Conservation (phyloP, 176 grass and related monocot genomes). For the Alopecurus myosuroides region DNA sequence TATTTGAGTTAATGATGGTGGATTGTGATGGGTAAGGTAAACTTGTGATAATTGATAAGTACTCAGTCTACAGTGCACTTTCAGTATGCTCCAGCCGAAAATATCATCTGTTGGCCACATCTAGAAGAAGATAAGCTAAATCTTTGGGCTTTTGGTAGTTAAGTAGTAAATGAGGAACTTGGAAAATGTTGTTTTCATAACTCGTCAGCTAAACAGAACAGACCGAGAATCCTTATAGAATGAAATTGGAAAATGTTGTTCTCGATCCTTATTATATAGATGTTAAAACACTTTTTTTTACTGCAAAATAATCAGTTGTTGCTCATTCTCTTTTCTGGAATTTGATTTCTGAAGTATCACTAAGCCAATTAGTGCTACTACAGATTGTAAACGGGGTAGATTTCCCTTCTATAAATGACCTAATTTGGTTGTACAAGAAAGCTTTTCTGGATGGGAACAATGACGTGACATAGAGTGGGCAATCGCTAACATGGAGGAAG, state of each 20-base stretch:
- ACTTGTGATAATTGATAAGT: background rate
- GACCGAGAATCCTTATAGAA: too few relatives aligned
- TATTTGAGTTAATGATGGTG: background rate
- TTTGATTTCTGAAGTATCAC: constrained; percentile 42
- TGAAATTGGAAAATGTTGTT: too few relatives aligned
- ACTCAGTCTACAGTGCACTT: background rate
- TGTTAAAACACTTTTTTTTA: background rate
- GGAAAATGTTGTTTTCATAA: background rate
- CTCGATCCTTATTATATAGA: too few relatives aligned
- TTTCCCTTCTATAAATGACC: constrained; percentile 55
- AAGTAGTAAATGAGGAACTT: background rate
- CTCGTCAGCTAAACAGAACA: background rate
- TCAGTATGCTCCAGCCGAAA: background rate
- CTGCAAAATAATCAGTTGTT: background rate
- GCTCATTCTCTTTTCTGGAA: background rate
- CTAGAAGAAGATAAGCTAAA: background rate
- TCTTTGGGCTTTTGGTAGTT: background rate
- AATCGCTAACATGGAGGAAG: constrained; percentile 51
- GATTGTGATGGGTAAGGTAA: background rate
- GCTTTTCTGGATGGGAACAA: constrained; percentile 65
- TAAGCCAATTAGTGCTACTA: background rate
- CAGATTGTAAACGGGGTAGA: constrained; percentile 43
- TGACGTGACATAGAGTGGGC: constrained; percentile 57
- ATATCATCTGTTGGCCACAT: background rate
- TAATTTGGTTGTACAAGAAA: constrained; percentile 71